Percentiles rank a stretch among this genome's conserved stretches.
Evolutionary conservation across 495 filamentous ascomycete species (phyloP).

Genomic region (Pyronema domesticum): DNA sequence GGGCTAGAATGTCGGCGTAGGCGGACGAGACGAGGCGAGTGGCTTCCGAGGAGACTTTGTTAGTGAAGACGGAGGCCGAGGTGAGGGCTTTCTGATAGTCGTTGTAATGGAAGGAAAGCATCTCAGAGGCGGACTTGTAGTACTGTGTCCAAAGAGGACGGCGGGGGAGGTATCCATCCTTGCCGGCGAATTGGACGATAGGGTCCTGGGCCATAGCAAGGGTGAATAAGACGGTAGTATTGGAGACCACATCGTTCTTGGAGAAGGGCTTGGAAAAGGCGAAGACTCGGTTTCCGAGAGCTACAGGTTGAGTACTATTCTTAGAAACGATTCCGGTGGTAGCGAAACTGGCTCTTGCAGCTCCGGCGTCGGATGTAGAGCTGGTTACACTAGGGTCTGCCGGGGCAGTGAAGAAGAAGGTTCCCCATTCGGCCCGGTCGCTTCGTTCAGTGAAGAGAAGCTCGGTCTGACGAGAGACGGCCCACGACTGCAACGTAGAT

Average conservation of each 20-base stretch:
- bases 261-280: conserved; percentile 72
- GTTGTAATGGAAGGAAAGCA: conserved; percentile 58
- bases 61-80: conserved; percentile 61
- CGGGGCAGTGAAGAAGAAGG: conserved; percentile 57
- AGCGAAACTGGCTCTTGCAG: conserved; percentile 57
- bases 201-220: conserved; percentile 70
- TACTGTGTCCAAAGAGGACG: conserved; percentile 68
- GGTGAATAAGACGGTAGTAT: conserved; percentile 43
- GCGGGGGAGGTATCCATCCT: conserved; percentile 66
- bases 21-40: conserved; percentile 47
- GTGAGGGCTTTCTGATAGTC: conserved; percentile 46
- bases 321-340: conserved; percentile 48
- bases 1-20: conserved; percentile 74
- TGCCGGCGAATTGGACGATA: conserved; percentile 70
- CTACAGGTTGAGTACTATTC: conserved; percentile 46
- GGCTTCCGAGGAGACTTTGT: conserved; percentile 60
- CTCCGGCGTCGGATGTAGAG: conserved; percentile 51
- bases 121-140: conserved; percentile 38
- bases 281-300: conserved; percentile 78
- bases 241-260: conserved; percentile 27
- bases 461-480: conserved; percentile 45
- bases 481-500: conserved; percentile 35
- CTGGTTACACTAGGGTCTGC: conserved; percentile 33
- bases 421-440: conserved; percentile 82
- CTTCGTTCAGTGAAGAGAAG: conserved; percentile 52